Percentiles rank a stretch among this genome's conserved stretches.
Conservation (phyloP, 2,329 filamentous ascomycete species). For the Trichoderma koningiopsis region DNA sequence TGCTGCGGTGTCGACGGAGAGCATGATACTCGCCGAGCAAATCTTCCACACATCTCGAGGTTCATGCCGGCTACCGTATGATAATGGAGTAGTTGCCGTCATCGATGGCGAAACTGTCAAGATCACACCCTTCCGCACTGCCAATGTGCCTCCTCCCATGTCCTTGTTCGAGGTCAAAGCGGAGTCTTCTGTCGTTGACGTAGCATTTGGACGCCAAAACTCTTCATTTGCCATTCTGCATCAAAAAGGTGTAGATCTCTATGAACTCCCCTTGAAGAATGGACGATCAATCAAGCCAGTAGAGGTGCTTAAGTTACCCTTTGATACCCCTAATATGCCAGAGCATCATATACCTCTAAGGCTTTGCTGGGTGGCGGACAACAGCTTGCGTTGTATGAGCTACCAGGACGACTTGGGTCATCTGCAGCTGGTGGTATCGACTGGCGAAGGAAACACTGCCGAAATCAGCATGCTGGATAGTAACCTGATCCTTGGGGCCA, state of each 20-base stretch:
- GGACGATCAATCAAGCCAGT: conserved; percentile 51
- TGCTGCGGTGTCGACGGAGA: conserved; percentile 53
- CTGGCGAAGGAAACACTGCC: conserved; percentile 27
- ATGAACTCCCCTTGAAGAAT: conserved; percentile 66
- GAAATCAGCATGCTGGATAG: conserved; percentile 29
- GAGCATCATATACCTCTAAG: conserved; percentile 37
- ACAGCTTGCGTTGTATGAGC: conserved; percentile 38
- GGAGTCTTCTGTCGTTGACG: conserved; percentile 67
- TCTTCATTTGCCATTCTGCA: conserved; percentile 73
- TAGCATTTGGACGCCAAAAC: conserved; percentile 69
- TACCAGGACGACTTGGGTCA: conserved; percentile 35
- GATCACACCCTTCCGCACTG: conserved; percentile 79
- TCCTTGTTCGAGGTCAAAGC: conserved; percentile 72
- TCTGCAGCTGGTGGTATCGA: conserved; percentile 32
- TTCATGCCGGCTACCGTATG: conserved; percentile 68
- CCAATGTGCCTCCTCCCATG: conserved; percentile 93
- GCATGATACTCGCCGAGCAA: conserved; percentile 65
- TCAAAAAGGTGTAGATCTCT: conserved; percentile 65
- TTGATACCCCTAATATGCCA: conserved; percentile 35
- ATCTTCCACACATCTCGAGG: conserved; percentile 69
- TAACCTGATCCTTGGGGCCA: conserved; percentile 34
- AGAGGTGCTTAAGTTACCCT: conserved; percentile 44
- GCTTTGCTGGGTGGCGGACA: conserved; percentile 36
- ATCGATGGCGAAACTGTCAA: conserved; percentile 81
- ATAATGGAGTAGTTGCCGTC: conserved; percentile 78